These are phyloP conservation scores for Trichoderma reesei DNA, from an alignment of 495 filamentous ascomycete genomes.

Conservation along the genomic window DNA sequence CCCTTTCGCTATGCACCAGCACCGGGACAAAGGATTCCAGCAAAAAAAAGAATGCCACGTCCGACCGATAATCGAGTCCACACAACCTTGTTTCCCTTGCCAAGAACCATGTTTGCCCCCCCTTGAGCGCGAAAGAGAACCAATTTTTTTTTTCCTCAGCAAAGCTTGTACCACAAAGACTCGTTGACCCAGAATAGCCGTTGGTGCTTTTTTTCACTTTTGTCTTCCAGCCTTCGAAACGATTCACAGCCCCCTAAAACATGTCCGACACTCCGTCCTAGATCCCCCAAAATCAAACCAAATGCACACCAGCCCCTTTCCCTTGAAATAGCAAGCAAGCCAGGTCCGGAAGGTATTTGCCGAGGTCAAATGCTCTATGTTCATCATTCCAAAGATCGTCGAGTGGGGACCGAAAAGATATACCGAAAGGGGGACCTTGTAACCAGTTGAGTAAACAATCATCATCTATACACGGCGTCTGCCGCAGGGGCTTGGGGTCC, in stretches of 20 bases:
- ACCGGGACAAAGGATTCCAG: constrained; percentile 8
- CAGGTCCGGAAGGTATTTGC: constrained; percentile 24
- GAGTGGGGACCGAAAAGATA: constrained; percentile 17
- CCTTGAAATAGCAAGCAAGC: constrained; percentile 24
- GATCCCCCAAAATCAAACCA: constrained; percentile 11
- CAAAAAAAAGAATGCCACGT: constrained; percentile 9
- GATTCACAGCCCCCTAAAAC: constrained; percentile 4
- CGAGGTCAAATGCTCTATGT: constrained; percentile 25
- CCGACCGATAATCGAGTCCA: constrained; percentile 9
- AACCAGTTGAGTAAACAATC: constrained; percentile 13
- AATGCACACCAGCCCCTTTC: constrained; percentile 10
- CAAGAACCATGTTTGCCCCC: constrained; percentile 8
- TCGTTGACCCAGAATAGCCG: constrained; percentile 8
- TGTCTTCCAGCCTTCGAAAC: constrained; percentile 8
- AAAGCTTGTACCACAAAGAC: constrained; percentile 6
- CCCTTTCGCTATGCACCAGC: constrained; percentile 43
- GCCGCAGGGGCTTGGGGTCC: background rate
- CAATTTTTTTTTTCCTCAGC: constrained; percentile 5
- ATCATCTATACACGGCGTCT: background rate
- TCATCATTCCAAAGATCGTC: constrained; percentile 24
- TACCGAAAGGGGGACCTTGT: constrained; percentile 15
- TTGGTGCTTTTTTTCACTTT: constrained; percentile 8
- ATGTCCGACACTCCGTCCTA: constrained; percentile 12
- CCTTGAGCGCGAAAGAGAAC: constrained; percentile 4
- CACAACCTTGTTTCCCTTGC: constrained; percentile 8